Evolutionary conservation across 305 asterid genomes (phyloP).

Genomic region (Andrographis paniculata): DNA sequence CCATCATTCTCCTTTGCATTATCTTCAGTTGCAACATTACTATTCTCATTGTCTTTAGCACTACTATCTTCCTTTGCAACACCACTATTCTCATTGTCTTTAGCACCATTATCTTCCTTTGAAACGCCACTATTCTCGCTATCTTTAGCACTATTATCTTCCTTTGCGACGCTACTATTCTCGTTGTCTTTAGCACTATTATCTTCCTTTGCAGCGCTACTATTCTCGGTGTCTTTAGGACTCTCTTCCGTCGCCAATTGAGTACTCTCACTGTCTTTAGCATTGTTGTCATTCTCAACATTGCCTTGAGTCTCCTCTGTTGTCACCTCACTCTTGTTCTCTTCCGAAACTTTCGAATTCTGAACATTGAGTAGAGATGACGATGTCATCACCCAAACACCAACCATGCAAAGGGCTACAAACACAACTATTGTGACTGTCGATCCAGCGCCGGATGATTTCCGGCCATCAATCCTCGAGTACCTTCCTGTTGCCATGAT

Average conservation of each 20-base stretch:
- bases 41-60: slow-evolving; percentile 27
- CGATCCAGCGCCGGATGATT: background rate
- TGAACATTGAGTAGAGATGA: background rate
- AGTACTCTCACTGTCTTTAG: slow-evolving; percentile 20
- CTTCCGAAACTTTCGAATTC: background rate
- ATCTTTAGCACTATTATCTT: slow-evolving; percentile 16
- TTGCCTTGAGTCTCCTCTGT: slow-evolving; percentile 11
- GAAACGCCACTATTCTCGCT: too few relatives aligned
- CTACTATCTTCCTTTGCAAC: too few relatives aligned
- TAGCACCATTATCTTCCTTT: too few relatives aligned
- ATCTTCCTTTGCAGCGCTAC: slow-evolving; percentile 17
- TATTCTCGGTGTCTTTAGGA: slow-evolving; percentile 18
- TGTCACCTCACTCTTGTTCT: background rate
- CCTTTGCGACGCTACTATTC: slow-evolving; percentile 20
- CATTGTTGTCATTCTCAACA: slow-evolving; percentile 13
- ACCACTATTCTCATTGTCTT: too few relatives aligned
- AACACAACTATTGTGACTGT: background rate
- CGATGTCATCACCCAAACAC: background rate
- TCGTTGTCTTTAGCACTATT: slow-evolving; percentile 14
- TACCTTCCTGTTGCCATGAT: background rate
- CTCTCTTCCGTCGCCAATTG: slow-evolving; percentile 19
- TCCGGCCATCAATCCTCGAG: background rate
- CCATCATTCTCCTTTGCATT: slow-evolving; percentile 29
- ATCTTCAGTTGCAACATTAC: slow-evolving; percentile 21
- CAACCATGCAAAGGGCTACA: background rate